These are phyloP conservation scores for Xylaria scruposa DNA, from an alignment of 495 filamentous ascomycete species.

Conservation along the genomic window DNA sequence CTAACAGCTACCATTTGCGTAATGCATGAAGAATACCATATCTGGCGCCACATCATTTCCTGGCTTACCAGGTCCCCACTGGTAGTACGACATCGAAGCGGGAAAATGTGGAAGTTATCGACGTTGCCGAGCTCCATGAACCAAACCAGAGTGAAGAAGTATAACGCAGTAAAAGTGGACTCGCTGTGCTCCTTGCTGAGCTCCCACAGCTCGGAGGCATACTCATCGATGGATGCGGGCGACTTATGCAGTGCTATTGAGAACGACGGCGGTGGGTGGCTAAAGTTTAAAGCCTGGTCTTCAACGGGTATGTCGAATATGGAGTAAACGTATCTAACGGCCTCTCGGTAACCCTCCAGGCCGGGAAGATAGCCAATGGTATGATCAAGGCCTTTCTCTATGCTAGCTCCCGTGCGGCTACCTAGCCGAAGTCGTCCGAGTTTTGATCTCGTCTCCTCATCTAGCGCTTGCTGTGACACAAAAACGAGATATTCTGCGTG, in stretches of 20 bases:
- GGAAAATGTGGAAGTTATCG: neutral
- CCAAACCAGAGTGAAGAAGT: neutral
- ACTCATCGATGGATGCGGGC: neutral
- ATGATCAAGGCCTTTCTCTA: neutral
- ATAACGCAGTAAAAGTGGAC: neutral
- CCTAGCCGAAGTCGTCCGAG: neutral
- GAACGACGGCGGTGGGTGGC: neutral
- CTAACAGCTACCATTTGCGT: neutral
- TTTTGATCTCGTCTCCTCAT: neutral
- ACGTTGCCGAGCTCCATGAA: neutral
- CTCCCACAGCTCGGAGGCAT: neutral
- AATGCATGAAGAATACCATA: neutral
- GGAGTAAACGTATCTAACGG: neutral
- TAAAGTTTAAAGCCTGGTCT: neutral
- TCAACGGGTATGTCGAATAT: neutral
- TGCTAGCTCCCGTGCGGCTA: neutral
- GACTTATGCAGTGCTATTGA: neutral
- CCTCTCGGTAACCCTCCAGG: neutral
- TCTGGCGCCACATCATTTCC: neutral
- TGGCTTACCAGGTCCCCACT: neutral
- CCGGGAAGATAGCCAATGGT: neutral
- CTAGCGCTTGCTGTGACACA: neutral
- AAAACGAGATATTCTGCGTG: constrained; percentile 1
- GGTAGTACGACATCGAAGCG: neutral
- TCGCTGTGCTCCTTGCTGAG: neutral